Base-by-base conservation (phyloP, 2,329 filamentous ascomycete genomes). In the Penicillium fuscoglaucum region DNA sequence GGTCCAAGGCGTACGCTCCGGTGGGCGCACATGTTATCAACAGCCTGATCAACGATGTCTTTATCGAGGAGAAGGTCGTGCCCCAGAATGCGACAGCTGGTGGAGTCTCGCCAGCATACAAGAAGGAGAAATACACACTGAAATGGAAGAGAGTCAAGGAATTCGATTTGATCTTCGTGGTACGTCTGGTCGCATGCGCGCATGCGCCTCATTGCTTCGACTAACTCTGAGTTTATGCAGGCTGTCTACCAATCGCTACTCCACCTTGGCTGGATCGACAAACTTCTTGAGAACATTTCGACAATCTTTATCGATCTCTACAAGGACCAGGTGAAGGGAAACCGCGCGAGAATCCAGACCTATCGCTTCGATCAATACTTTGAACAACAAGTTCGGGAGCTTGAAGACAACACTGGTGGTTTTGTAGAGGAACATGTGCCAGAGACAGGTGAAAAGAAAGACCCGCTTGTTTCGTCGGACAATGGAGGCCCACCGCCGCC, bases 161-260 rank as follows among this genome's bases (percentile, higher is more conserved):
- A 72, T 80, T 98, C 53, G 92, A 93, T 41, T 79, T 99, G 65
- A 96, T 99, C 65, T 99, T 99, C 76, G 93, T 98, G 70, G 92
- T 96, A 80, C 62, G 86, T 74, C 51, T 57, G 61, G 61, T 49
- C 60, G 53, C 58, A 53, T 55, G 29, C 52, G 29, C 52, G 37
- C 31, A 35, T 47, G 35, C 47, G n/a, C 35, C 28, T 57, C 29
- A 44, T 26, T 37, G n/a, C 55, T 41, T 61, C 57, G 35, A 53
- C 65, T 69, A 52, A 67, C 62, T 60, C 52, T 55, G 37, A 24
- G 31, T 55, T 39, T 55, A 52, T 46, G 48, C 70, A 96, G 92
- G 95, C 93, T 64, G 95, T 99, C 64, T 99, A 99, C 76, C 90
- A 96, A 73, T 97, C 93, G 40, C 86, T 99, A 33, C 84, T 99